These are phyloP conservation scores for Penstemon barbatus DNA, from an alignment of 257 asterid genomes.

Conservation along the genomic window DNA sequence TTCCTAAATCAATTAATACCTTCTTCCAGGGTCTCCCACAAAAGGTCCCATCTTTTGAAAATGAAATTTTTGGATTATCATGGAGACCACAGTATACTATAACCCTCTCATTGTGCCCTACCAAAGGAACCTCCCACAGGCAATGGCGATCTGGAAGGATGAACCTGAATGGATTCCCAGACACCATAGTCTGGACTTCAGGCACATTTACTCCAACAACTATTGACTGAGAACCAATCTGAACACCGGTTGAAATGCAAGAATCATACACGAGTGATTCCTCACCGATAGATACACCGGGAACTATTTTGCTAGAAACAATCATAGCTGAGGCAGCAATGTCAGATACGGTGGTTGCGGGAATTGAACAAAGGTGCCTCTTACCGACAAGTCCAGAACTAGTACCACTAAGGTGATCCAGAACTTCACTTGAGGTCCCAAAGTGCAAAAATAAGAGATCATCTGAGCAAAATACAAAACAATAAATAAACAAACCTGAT, in stretches of 20 bases:
- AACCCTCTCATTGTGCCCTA: conserved; percentile 60
- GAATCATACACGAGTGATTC: conserved; percentile 92
- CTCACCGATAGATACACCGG: conserved; percentile 87
- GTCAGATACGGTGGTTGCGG: conserved; percentile 85
- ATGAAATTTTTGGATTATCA: conserved; percentile 77
- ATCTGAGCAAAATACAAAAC: conserved; percentile 43
- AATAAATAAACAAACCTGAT: conserved; percentile 13
- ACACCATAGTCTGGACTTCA: conserved; percentile 28
- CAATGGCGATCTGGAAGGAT: conserved; percentile 97
- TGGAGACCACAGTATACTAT: conserved; percentile 91
- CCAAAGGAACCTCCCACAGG: conserved; percentile 97
- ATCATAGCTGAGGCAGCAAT: conserved; percentile 89
- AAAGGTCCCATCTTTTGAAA: conserved; percentile 73
- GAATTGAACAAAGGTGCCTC: conserved; percentile 93
- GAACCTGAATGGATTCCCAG: conserved; percentile 57
- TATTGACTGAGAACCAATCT: conserved; percentile 87
- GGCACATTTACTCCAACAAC: conserved; percentile 80
- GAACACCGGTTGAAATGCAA: conserved; percentile 63
- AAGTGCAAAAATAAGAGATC: conserved; percentile 92
- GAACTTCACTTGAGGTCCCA: conserved; percentile 96
- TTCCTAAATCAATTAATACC: conserved; percentile 68
- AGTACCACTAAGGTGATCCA: conserved; percentile 84
- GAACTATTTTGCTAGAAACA: conserved; percentile 76
- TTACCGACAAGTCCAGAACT: conserved; percentile 82
- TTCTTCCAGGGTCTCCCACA: conserved; percentile 97